Base-by-base conservation (phyloP, 1,284 basidiomycete species). In the Cystobasidium slooffiae region DNA sequence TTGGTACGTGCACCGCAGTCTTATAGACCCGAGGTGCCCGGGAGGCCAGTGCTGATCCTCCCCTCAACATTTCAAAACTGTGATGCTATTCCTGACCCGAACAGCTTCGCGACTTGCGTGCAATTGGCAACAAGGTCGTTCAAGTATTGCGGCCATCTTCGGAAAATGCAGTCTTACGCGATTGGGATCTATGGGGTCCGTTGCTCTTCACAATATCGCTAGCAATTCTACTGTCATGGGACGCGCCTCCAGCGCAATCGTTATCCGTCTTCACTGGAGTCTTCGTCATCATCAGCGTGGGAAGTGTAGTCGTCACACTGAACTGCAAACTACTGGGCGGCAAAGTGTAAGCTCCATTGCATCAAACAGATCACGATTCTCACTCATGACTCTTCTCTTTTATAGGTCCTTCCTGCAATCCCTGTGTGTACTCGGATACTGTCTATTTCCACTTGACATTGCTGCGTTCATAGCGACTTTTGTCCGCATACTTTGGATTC, bases 321-420 rank as follows among this genome's bases (percentile, higher is more conserved):
- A 95, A 97, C 83, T 92, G 94, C 12, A 95, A 97, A 88, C 86
- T 97, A 62, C 86, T 97, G n/a, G 94, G 94, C 64, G 94, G 94
- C 59, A 87, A 93, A 86, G 93, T 97, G 91, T 94, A 83, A 75
- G 90, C 84, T 56, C 16, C 20, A 56, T 47, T 44, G 31, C 12
- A 61, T 22, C 8, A 39, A 4, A 16, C 24, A 22, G 12, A 16
- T 20, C 18, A 18, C 46, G 46, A 18, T 59, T 24, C n/a, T 22
- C 1, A 41, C 16, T 20, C 16, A 46, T 18, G 18, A 9, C 46
- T 20, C 53, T 18, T 64, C 41, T 10, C 37, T 41, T 10, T 6
- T 44, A 6, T 47, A 6, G 93, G 9, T 95, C 94, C 0, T 95
- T 97, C 85, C 96, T 97, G 85, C 94, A 97, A 82, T 93, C 91